These are phyloP conservation scores for Nannochloris sp. DNA, from an alignment of 139 green algal species.

Conservation along the genomic window DNA sequence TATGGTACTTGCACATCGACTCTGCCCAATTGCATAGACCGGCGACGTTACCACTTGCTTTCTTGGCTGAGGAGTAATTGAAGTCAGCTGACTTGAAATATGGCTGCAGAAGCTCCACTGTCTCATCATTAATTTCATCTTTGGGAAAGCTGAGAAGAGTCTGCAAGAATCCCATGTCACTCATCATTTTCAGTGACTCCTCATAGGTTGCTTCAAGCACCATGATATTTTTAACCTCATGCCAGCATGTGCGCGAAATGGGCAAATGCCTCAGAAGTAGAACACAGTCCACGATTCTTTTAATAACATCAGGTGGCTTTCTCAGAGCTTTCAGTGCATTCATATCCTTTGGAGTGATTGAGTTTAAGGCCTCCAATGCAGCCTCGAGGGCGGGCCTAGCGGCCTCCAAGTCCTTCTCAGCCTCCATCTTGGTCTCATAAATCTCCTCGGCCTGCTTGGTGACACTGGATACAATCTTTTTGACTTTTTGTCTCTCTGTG, in stretches of 20 bases:
- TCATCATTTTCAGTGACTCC: slow-evolving; percentile 87
- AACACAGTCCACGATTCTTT: slow-evolving; percentile 93
- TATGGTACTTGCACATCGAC: slow-evolving; percentile 92
- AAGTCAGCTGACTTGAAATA: slow-evolving; percentile 88
- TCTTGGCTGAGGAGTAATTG: slow-evolving; percentile 83
- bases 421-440: slow-evolving; percentile 65
- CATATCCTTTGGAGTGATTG: slow-evolving; percentile 87
- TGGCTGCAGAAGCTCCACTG: slow-evolving; percentile 77
- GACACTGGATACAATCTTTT: slow-evolving; percentile 74
- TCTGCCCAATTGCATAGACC: slow-evolving; percentile 90
- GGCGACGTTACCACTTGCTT: slow-evolving; percentile 70
- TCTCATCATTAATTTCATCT: slow-evolving; percentile 88
- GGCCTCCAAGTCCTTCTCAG: slow-evolving; percentile 76
- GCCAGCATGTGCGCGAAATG: slow-evolving; percentile 15
- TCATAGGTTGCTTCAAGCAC: slow-evolving; percentile 76
- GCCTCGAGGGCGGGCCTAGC: slow-evolving; percentile 88
- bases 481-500: slow-evolving; percentile 71
- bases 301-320: slow-evolving; percentile 90
- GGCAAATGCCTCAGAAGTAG: slow-evolving; percentile 60
- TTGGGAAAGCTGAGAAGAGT: slow-evolving; percentile 89
- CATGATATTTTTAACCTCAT: slow-evolving; percentile 72
- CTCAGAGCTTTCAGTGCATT: slow-evolving; percentile 82
- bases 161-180: slow-evolving; percentile 79
- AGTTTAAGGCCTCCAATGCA: slow-evolving; percentile 78
- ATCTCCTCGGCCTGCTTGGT: slow-evolving; percentile 44